Evolutionary conservation across 495 filamentous ascomycete species (phyloP).

Genomic region (Lophiostoma macrostomum): DNA sequence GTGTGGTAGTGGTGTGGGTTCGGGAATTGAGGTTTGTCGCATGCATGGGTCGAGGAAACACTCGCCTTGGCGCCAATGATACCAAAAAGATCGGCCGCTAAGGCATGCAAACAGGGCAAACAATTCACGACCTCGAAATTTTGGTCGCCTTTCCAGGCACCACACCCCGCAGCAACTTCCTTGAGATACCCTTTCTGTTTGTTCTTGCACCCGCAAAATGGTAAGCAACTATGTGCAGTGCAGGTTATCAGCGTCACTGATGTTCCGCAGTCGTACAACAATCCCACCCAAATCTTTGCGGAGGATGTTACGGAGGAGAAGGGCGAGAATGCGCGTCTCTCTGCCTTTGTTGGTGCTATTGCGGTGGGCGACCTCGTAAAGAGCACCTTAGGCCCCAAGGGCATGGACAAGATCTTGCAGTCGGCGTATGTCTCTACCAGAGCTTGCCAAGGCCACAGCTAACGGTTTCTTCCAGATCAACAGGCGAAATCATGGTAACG

Average conservation of each 20-base stretch:
- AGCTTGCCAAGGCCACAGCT: constrained; percentile 9
- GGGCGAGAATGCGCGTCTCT: constrained; percentile 97
- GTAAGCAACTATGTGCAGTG: too few species aligned
- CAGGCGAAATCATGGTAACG: constrained; percentile 94
- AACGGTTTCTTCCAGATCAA: constrained; percentile 59
- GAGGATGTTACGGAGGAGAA: constrained; percentile 98
- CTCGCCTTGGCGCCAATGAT: not conserved
- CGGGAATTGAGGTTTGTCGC: not conserved
- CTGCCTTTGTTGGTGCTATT: constrained; percentile 94
- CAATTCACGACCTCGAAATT: constrained; percentile 23
- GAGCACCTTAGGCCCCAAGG: constrained; percentile 94
- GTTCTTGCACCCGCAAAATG: constrained; percentile 10
- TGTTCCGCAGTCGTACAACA: constrained; percentile 53
- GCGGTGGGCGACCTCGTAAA: constrained; percentile 96
- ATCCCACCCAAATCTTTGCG: constrained; percentile 97
- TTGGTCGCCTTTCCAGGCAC: constrained; percentile 30
- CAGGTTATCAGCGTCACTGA: not conserved
- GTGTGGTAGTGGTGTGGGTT: not conserved
- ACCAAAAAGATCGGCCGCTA: constrained; percentile 1
- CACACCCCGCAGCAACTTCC: constrained; percentile 5
- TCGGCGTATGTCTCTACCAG: constrained; percentile 66
- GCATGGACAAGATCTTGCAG: constrained; percentile 99
- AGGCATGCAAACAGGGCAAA: constrained; percentile 25
- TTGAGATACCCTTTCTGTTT: constrained; percentile 8
- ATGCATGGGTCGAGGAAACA: constrained; percentile 2